phyloP scores from a whole-genome alignment of 169 alveolate genomes.

The Blepharisma undulans region DNA sequence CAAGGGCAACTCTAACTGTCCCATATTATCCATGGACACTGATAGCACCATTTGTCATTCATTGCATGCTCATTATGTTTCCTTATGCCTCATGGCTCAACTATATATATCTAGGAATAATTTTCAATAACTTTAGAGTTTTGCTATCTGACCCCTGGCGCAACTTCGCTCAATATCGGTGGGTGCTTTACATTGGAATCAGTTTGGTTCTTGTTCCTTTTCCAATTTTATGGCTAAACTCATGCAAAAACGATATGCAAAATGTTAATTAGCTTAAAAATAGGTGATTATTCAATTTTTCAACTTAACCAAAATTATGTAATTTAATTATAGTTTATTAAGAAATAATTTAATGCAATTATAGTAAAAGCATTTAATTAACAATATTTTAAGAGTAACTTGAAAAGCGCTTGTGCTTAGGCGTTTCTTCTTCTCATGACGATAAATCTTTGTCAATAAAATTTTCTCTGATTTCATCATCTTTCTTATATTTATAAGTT shows the following conservation, averaged over 20 bases:
- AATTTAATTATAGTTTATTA: too few species aligned
- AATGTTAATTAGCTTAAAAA: neutral
- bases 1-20: neutral
- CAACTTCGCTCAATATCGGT: neutral
- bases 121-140: neutral
- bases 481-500: neutral
- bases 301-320: too few species aligned
- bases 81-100: neutral
- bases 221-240: neutral
- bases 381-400: neutral
- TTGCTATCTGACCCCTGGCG: slow-evolving; percentile 8
- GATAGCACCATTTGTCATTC: neutral
- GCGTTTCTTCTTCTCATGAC: neutral
- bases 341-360: too few species aligned
- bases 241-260: slow-evolving; percentile 28
- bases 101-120: neutral
- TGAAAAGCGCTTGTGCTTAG: neutral
- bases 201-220: neutral
- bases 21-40: slow-evolving; percentile 32
- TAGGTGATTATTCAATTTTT: too few species aligned
- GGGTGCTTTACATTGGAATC: neutral
- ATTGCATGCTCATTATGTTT: neutral
- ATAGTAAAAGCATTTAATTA: too few species aligned
- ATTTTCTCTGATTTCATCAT: neutral
- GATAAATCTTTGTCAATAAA: neutral